Evolutionary conservation across 176 grass and related monocot species (phyloP), one percentile per base, ranked within the genome.

Genomic region (Triticum turgidum): DNA sequence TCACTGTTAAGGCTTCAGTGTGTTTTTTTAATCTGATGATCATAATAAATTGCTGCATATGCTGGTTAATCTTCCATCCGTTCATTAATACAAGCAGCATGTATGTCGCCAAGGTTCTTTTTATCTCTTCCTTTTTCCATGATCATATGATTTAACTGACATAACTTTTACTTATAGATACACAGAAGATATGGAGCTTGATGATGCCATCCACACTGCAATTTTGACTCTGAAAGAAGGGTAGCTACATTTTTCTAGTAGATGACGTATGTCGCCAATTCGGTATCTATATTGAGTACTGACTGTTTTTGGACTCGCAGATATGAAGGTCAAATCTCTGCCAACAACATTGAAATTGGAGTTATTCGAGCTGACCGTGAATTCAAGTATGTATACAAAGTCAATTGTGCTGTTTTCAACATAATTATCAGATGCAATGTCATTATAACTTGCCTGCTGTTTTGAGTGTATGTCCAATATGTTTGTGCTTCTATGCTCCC

Each of bases 191-290:
- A 99, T 99, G 94, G 97, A 99, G 73, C 94, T 99, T 90, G 97
- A 99, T 88, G 94, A 99, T 90, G 97, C 97, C 69, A 95, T 99
- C 67, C 97, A 99, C 80, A 99, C 94, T 80, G 97, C 97, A 38
- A 96, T 99, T 72, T 86, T 99, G 76, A 99, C 97, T 73, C 72
- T 99, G 13, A 99, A 99, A 99, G 94, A 99, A 94, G 97, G 97
- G 97, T 99, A 96, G 74, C 12, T 56, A 47, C 18, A 27, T 86
- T 65, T 10, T 25, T 11, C 59, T 70, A 76, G 52, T 59, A 64
- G 34, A 73, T 76, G 21, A 15, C 33, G 37, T 77, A 5, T 86
- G 10, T 14, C 18, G 27, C 20, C 84, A 71, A 61, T 79, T 67
- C 4, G 2, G 10, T 61, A 85, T 64, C 45, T 86, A 58, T 81